These are phyloP conservation scores for Penicillium nucicola DNA, from an alignment of 495 filamentous ascomycete species.

Conservation along the genomic window DNA sequence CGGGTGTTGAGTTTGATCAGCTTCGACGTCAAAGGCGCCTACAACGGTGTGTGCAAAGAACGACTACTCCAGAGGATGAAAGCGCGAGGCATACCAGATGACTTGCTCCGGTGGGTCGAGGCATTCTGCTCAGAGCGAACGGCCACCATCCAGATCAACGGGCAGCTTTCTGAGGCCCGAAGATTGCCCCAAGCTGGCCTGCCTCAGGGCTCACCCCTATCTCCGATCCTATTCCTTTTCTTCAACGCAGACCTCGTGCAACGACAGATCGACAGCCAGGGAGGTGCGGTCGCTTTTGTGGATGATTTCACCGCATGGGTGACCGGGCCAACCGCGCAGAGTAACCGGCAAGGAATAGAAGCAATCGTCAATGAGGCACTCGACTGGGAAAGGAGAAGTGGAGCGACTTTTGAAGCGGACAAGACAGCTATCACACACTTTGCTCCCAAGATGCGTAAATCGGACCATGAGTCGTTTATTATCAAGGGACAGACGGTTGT, in stretches of 20 bases:
- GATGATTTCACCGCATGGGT: slow-evolving; percentile 1
- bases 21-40: slow-evolving; percentile 43
- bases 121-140: slow-evolving; percentile 26
- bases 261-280: slow-evolving; percentile 9
- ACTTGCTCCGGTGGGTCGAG: slow-evolving; percentile 27
- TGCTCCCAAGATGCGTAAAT: slow-evolving; percentile 2
- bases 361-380: no score
- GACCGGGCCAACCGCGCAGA: slow-evolving; percentile 11
- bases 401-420: not conserved
- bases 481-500: slow-evolving; percentile 14
- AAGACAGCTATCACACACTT: slow-evolving; percentile 4
- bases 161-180: slow-evolving; percentile 10
- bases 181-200: slow-evolving; percentile 17
- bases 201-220: slow-evolving; percentile 30
- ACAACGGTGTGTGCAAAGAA: slow-evolving; percentile 35
- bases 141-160: slow-evolving; percentile 2
- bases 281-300: slow-evolving; percentile 17
- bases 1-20: slow-evolving; percentile 29
- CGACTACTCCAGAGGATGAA: slow-evolving; percentile 29
- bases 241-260: slow-evolving; percentile 28
- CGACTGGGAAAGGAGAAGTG: no score
- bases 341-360: not conserved
- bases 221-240: slow-evolving; percentile 30
- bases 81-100: slow-evolving; percentile 26
- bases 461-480: slow-evolving; percentile 6